A percentile compares a stretch with the other conserved stretches of the same genome.
These are phyloP conservation scores for Mortierella claussenii DNA, from an alignment of 192 early-diverging fungal species.

Conservation along the genomic window DNA sequence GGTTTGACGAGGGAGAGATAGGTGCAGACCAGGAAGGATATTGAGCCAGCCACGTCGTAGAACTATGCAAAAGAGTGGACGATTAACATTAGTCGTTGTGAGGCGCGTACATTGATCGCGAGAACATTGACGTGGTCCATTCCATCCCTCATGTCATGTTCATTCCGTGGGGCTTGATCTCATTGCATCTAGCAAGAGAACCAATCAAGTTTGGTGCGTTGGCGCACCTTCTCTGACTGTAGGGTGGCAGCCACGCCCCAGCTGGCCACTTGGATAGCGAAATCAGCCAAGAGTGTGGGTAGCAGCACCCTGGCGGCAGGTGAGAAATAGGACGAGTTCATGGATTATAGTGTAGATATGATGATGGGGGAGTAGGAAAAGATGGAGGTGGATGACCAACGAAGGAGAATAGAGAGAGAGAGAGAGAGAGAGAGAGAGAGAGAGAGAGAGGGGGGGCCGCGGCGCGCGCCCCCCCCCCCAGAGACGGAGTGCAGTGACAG, in stretches of 20 bases:
- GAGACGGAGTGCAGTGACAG: too few species aligned
- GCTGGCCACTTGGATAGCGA: slow-evolving; percentile 20
- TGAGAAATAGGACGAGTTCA: slow-evolving; percentile 7
- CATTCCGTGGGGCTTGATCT: too few species aligned
- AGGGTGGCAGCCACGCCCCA: slow-evolving; percentile 26
- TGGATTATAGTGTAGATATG: too few species aligned
- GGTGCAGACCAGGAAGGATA: slow-evolving; percentile 33
- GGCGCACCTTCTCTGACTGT: slow-evolving; percentile 45
- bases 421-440: too few species aligned
- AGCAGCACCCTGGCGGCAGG: slow-evolving; percentile 2
- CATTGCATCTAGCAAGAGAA: neutral
- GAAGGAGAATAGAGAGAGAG: too few species aligned
- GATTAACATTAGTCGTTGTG: neutral
- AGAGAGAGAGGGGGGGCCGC: too few species aligned
- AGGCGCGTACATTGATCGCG: too few species aligned
- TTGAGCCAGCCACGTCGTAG: slow-evolving; percentile 46
- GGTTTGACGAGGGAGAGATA: slow-evolving; percentile 37
- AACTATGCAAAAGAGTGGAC: slow-evolving; percentile 12
- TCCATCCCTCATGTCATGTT: too few species aligned
- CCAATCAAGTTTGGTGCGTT: neutral
- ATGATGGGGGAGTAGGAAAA: too few species aligned
- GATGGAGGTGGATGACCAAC: too few species aligned
- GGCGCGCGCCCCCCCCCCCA: too few species aligned
- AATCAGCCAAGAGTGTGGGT: slow-evolving; percentile 19
- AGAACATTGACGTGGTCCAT: too few species aligned